phyloP scores from a whole-genome alignment of 805 yeast species.

The Metschnikowia cerradonensis region DNA sequence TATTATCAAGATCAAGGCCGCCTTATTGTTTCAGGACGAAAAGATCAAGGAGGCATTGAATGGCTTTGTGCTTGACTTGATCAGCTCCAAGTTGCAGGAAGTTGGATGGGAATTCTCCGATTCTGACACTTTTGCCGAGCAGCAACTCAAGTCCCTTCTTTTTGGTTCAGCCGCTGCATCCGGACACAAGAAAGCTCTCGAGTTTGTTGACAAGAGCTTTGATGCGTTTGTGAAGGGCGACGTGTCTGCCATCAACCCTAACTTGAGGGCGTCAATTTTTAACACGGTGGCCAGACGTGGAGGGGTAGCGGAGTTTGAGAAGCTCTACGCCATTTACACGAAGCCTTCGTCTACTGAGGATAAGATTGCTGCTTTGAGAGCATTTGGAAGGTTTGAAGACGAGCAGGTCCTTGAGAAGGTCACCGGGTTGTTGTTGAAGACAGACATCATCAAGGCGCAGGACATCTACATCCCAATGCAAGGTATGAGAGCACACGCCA shows the following conservation, averaged over 20 bases:
- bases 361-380: conserved; percentile 62
- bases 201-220: conserved; percentile 48
- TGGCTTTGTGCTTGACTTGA: conserved; percentile 51
- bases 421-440: conserved; percentile 49
- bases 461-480: conserved; percentile 75
- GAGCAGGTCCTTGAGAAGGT: conserved; percentile 52
- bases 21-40: conserved; percentile 54
- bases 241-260: conserved; percentile 66
- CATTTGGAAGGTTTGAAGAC: conserved; percentile 62
- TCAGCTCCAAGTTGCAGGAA: conserved; percentile 47
- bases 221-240: conserved; percentile 57
- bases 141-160: conserved; percentile 63
- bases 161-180: conserved; percentile 57
- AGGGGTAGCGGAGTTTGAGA: conserved; percentile 57
- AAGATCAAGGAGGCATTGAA: conserved; percentile 46
- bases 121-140: conserved; percentile 54
- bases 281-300: conserved; percentile 64
- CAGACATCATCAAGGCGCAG: conserved; percentile 58
- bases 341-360: conserved; percentile 63
- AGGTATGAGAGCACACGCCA: conserved; percentile 59
- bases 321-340: conserved; percentile 55
- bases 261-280: conserved; percentile 65
- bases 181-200: conserved; percentile 44
- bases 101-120: conserved; percentile 64
- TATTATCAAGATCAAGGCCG: conserved; percentile 45